Evolutionary conservation across 441 rosid genomes (phyloP), one percentile per base, ranked within the genome.

Genomic region (Erodium moschatum): DNA sequence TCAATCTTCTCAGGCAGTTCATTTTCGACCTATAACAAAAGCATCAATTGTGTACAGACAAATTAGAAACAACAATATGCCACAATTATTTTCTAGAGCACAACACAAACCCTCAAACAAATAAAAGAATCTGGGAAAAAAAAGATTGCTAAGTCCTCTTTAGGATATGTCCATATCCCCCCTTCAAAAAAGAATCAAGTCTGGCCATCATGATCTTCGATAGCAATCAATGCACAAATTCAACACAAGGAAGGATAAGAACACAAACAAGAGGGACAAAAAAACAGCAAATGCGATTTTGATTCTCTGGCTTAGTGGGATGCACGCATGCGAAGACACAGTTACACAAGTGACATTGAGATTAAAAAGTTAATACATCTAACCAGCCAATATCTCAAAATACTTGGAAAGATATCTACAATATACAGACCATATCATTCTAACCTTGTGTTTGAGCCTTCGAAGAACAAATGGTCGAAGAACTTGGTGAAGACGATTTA

Each of bases 401-500:
- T 27, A 13, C 40, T 35, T 35, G 40, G 40, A 35, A 35, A 35
- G 40, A 35, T 35, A 35, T 35, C 40, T 61, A 21, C 7, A 21
- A 24, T 12, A 4, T 24, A 61, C 10, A n/a, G 65, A 11, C 12
- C 15, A 21, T 61, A 67, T 16, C 40, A 64, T 20, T 46, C 60
- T 67, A 70, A 89, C 98, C 96, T 92, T 92, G 77, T 92, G 98
- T 82, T 92, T 92, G 77, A 92, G 80, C 77, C 98, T 82, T 65
- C 98, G 89, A 68, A 92, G 89, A 48, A 92, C 97, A 79, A 92
- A 92, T 74, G 98, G 98, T 63, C 98, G 80, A 77, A 92, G 96
- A 76, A 92, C 98, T 86, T 92, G 98, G 73, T 92, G 98, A 73
- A 92, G 90, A 68, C 98, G 98, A 58, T 92, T 92, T 70, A 90